Base-by-base conservation (phyloP, 2,329 filamentous ascomycete genomes). In the Cytospora leucostoma region DNA sequence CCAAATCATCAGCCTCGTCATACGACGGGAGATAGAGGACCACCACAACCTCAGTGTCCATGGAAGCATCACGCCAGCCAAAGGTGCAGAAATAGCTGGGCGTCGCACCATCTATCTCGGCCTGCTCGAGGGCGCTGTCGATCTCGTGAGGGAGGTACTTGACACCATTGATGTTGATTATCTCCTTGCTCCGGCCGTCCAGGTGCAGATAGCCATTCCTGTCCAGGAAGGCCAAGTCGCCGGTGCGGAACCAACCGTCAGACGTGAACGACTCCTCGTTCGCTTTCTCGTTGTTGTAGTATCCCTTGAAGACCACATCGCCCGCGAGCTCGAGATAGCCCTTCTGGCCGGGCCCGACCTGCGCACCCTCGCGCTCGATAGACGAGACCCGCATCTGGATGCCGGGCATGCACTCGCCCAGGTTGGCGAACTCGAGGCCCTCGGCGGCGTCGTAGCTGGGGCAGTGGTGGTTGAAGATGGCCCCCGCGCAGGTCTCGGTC, bases 231-330 rank as follows among this genome's bases (percentile, higher is more conserved):
- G 69, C 77, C 12, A 67, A 64, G 62, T 81, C 78, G 0, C 77
- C 78, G 0, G 78, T 80, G 4, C 65, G 66, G 64, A 80, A 80
- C 77, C 78, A 81, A 2, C 75, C 74, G 65, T 79, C 76, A 0
- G 80, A 74, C 0, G 83, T 86, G 62, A 88, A 78, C 0, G 84
- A 82, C 34, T 85, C 80, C 13, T 67, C 70, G 0, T 87, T 90
- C 2, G 84, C 86, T 52, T 80, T 75, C 0, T 78, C 76, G 61
- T 87, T 86, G 59, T 78, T 78, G 81, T 84, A 89, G 70, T 91
- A 90, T 2, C 82, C 81, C 61, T 83, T 81, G 77, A 89, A 89
- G 10, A 91, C 77, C 51, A 86, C 85, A 0, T 81, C 80, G 1
- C 80, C 85, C 4, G 79, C 78, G 0, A 89, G 75, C 78, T 84